Conservation (phyloP, 768 basidiomycete genomes). For the Pleurotus citrinopileatus region DNA sequence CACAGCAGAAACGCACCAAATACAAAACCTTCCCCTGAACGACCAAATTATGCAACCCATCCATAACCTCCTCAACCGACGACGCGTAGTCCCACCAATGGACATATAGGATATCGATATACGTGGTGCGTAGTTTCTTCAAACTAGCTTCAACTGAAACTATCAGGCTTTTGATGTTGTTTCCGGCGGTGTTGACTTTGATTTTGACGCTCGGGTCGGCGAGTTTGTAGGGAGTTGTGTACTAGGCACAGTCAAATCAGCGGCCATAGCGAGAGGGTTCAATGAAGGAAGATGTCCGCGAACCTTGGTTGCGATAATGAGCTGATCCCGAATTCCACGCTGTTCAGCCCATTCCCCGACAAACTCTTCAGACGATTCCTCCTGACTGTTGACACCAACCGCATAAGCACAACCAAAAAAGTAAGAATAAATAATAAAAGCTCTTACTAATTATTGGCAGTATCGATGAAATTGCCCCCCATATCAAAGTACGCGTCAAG, state of each 20-base stretch:
- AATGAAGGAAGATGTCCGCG: not conserved
- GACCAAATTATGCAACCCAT: constrained; percentile 38
- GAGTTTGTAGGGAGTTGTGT: constrained; percentile 26
- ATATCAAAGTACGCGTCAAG: constrained; percentile 36
- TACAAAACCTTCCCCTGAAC: constrained; percentile 43
- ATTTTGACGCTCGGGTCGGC: constrained; percentile 22
- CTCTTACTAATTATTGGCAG: constrained; percentile 35
- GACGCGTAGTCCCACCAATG: constrained; percentile 52
- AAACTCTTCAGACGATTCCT: constrained; percentile 52
- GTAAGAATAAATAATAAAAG: not conserved
- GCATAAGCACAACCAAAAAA: not conserved
- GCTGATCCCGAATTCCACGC: constrained; percentile 42
- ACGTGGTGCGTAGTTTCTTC: constrained; percentile 28
- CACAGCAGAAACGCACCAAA: constrained; percentile 26
- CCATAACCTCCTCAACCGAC: constrained; percentile 45
- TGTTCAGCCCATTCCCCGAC: constrained; percentile 52
- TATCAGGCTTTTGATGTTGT: constrained; percentile 41
- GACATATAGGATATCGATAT: constrained; percentile 53
- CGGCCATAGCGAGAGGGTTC: not conserved
- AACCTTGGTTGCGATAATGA: constrained; percentile 48
- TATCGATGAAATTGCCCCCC: constrained; percentile 43
- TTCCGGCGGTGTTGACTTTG: constrained; percentile 43
- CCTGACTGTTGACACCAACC: constrained; percentile 31
- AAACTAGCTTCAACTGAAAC: constrained; percentile 40
- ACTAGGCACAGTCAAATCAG: constrained; percentile 20